Base-by-base conservation (phyloP, 257 asterid genomes). In the Petunia axillaris region DNA sequence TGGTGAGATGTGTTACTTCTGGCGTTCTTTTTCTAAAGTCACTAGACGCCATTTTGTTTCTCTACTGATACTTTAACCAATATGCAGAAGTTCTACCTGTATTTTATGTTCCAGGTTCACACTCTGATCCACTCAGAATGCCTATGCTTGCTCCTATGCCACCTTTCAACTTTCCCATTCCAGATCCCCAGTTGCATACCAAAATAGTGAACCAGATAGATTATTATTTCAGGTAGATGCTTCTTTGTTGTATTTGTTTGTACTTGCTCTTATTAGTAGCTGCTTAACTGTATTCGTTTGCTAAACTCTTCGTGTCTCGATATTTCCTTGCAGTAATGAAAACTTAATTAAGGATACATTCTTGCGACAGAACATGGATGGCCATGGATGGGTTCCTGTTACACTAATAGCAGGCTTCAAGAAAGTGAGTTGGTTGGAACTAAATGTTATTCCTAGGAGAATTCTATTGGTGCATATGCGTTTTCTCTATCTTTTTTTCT, bases 331-430 rank as follows among this genome's bases (percentile, higher is more conserved):
- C 90, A 94, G 97, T 68, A 85, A 82, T 78, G 97, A 92, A 54
- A 92, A 94, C 75, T 88, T 94, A 85, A 90, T 92, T 38, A 91
- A 86, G 76, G 98, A 94, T 70, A 83, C 85, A 53, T 92, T 44
- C 86, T 87, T 94, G 89, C 92, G 98, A 79, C 84, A 83, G 65
- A 90, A 91, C 64, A 94, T 94, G 98, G 95, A 94, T 79, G 88
- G 62, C 1, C 93, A 91, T 76, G 98, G 98, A 39, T 94, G 98
- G 97, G 92, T 94, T 81, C 80, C 95, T 38, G 87, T 94, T 81
- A 86, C 83, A 60, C 79, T 91, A 75, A 89, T 94, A 80, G 96
- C 97, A 48, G 90, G 86, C 75, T 94, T 94, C 90, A 90, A 88
- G 62, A 94, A 87, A 85, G 98, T 85, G 83, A 83, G 88, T 80